Conservation (phyloP, 305 asterid genomes). For the Plantago rigida region DNA sequence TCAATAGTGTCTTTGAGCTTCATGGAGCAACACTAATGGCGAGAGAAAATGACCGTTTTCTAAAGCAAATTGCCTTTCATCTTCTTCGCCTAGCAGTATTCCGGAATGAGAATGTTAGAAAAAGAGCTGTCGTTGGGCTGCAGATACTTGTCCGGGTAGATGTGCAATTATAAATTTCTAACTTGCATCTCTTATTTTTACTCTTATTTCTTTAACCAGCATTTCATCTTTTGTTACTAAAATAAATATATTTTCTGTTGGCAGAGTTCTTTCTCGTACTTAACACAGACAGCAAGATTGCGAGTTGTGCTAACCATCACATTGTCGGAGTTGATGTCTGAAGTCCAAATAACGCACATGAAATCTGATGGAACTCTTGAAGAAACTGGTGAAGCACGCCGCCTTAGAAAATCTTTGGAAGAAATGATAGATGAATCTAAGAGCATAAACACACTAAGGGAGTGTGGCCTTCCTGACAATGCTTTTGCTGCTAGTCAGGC, state of each 20-base stretch:
- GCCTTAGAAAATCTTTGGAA: slow-evolving; percentile 77
- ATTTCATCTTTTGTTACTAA: slow-evolving; percentile 15
- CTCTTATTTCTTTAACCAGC: slow-evolving; percentile 19
- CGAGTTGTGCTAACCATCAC: slow-evolving; percentile 90
- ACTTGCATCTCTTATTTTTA: slow-evolving; percentile 14
- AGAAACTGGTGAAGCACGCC: slow-evolving; percentile 90
- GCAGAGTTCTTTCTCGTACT: slow-evolving; percentile 86
- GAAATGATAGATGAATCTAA: slow-evolving; percentile 76
- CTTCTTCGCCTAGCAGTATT: slow-evolving; percentile 94
- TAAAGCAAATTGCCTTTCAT: slow-evolving; percentile 92
- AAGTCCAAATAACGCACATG: slow-evolving; percentile 94
- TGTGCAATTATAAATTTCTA: slow-evolving; percentile 13
- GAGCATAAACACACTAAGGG: slow-evolving; percentile 46
- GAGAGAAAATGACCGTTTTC: slow-evolving; percentile 92
- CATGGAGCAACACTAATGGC: slow-evolving; percentile 97
- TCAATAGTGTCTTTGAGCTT: slow-evolving; percentile 69
- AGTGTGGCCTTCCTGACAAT: slow-evolving; percentile 72
- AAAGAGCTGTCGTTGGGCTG: slow-evolving; percentile 82
- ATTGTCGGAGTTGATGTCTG: slow-evolving; percentile 95
- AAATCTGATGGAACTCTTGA: slow-evolving; percentile 85
- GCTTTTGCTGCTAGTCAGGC: slow-evolving; percentile 46
- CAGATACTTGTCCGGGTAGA: slow-evolving; percentile 91
- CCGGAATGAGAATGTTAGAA: slow-evolving; percentile 77
- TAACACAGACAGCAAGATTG: slow-evolving; percentile 71
- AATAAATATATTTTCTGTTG: slow-evolving; percentile 22